phyloP scores from a whole-genome alignment of 208 protist genomes.

The Trypanosomatidae sp. region DNA sequence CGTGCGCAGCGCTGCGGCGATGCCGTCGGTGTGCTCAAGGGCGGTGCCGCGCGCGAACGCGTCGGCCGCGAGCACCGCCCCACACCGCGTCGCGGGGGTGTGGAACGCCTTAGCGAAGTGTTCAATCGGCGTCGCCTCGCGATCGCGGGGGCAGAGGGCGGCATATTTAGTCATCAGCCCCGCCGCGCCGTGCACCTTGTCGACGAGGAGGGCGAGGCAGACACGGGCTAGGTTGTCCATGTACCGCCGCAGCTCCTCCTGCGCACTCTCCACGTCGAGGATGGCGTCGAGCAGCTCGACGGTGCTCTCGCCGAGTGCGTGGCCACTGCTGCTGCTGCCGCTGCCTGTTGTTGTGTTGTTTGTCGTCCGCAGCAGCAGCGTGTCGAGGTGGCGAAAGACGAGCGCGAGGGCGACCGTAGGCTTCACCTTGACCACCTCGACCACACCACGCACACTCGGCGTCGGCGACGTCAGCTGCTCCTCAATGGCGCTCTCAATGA shows the following conservation, averaged over 20 bases:
- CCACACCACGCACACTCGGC: slow-evolving; percentile 71
- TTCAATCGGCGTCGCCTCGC: slow-evolving; percentile 39
- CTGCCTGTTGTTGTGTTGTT: too few species aligned
- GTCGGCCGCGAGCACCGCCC: slow-evolving; percentile 50
- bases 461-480: slow-evolving; percentile 66
- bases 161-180: slow-evolving; percentile 54
- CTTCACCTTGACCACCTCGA: slow-evolving; percentile 88
- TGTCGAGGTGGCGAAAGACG: slow-evolving; percentile 61
- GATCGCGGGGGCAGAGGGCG: slow-evolving; percentile 22
- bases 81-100: slow-evolving; percentile 39
- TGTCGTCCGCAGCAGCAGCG: slow-evolving; percentile 27
- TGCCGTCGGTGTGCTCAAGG: slow-evolving; percentile 52
- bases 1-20: slow-evolving; percentile 44
- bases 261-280: slow-evolving; percentile 69
- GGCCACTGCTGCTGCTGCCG: too few species aligned
- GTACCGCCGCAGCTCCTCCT: slow-evolving; percentile 54
- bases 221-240: slow-evolving; percentile 34
- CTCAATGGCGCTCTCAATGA: slow-evolving; percentile 79
- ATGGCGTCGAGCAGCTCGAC: slow-evolving; percentile 71
- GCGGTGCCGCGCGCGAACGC: slow-evolving; percentile 51
- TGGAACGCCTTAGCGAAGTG: slow-evolving; percentile 45
- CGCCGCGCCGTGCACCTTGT: slow-evolving; percentile 40
- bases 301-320: slow-evolving; percentile 13
- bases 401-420: slow-evolving; percentile 62
- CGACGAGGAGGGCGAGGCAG: slow-evolving; percentile 46